phyloP scores from a whole-genome alignment of 345 rosid species.

The Populus davidiana region DNA sequence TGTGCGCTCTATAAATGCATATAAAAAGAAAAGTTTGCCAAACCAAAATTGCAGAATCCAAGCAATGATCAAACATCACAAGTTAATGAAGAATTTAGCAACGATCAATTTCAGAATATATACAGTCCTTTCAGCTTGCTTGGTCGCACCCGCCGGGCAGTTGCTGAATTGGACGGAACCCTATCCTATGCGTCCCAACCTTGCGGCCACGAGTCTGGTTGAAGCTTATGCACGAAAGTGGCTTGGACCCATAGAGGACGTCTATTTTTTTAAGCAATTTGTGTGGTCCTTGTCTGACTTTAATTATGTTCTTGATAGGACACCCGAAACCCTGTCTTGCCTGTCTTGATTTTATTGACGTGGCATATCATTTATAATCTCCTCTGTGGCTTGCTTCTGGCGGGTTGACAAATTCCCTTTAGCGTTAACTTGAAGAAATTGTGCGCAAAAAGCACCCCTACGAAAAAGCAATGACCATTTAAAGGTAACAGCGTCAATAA shows the following conservation, averaged over 20 bases:
- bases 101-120: background rate
- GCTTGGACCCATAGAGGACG: background rate
- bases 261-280: constrained; percentile 3
- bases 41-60: background rate
- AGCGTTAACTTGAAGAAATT: constrained; percentile 32
- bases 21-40: background rate
- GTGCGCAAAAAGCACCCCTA: constrained; percentile 1
- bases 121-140: constrained; percentile 15
- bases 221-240: constrained; percentile 27
- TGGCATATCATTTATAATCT: too few relatives aligned
- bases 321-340: background rate
- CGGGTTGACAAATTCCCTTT: constrained; percentile 26
- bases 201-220: constrained; percentile 20
- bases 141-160: constrained; percentile 39
- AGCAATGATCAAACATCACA: background rate
- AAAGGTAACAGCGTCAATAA: constrained; percentile 21
- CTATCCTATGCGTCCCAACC: constrained; percentile 2
- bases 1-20: background rate
- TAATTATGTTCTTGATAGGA: background rate
- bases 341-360: background rate
- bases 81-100: background rate
- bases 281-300: constrained; percentile 4
- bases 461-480: constrained; percentile 7
- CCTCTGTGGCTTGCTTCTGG: constrained; percentile 10
- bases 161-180: constrained; percentile 14